Percentiles rank a stretch among this genome's conserved stretches.
phyloP scores from a whole-genome alignment of 495 filamentous ascomycete species.

The Pseudevernia furfuracea region DNA sequence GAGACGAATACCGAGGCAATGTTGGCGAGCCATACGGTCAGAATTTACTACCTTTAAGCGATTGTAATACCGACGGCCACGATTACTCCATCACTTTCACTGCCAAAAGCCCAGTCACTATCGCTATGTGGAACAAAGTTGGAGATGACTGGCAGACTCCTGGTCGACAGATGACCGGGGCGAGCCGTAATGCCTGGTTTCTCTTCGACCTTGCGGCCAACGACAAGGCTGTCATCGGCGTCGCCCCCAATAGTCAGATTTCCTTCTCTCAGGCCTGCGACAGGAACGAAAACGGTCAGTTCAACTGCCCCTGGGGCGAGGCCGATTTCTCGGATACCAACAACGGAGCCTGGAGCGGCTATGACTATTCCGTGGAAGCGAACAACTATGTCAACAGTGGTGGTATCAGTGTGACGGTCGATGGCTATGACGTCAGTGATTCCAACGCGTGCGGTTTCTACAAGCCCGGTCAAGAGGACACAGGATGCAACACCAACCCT shows the following conservation, averaged over 20 bases:
- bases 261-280: constrained; percentile 26
- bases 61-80: constrained; percentile 34
- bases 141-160: constrained; percentile 33
- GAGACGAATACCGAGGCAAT: constrained; percentile 39
- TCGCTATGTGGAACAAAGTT: constrained; percentile 49
- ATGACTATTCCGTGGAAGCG: constrained; percentile 22
- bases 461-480: constrained; percentile 10
- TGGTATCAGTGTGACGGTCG: constrained; percentile 17
- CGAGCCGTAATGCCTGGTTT: constrained; percentile 37
- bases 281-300: constrained; percentile 28
- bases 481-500: constrained; percentile 12
- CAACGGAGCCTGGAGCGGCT: constrained; percentile 21
- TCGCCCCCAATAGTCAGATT: constrained; percentile 39
- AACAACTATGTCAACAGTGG: constrained; percentile 19
- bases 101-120: constrained; percentile 33
- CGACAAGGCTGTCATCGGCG: constrained; percentile 39
- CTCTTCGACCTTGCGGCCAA: constrained; percentile 33
- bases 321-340: constrained; percentile 41
- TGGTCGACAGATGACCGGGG: constrained; percentile 34
- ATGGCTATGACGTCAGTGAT: constrained; percentile 14
- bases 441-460: constrained; percentile 12
- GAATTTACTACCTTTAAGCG: constrained; percentile 44
- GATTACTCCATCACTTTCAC: constrained; percentile 42
- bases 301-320: constrained; percentile 46
- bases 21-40: constrained; percentile 45